A percentile compares a stretch with the other conserved stretches of the same genome.
phyloP scores from a whole-genome alignment of 768 basidiomycete species.

The Galerina sulciceps region DNA sequence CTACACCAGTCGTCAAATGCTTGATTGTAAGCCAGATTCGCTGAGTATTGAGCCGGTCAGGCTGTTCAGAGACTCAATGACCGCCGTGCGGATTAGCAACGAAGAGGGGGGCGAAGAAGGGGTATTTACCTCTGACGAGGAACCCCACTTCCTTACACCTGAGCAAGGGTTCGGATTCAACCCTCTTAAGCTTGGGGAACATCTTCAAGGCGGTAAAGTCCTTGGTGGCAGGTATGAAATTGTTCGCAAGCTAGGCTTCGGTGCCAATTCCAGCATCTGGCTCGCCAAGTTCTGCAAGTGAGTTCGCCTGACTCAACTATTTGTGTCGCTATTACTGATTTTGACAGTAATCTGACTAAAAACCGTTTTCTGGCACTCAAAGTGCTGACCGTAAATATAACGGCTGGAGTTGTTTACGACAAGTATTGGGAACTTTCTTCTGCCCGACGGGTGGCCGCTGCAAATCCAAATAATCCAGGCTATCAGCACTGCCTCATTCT shows the following conservation, averaged over 20 bases:
- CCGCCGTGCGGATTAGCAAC: no score
- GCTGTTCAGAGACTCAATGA: no score
- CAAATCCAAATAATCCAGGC: not conserved
- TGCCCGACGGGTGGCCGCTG: not conserved
- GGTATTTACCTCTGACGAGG: no score
- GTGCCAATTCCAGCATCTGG: not conserved
- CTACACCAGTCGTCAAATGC: no score
- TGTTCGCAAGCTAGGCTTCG: not conserved
- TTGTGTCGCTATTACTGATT: not conserved
- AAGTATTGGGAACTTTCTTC: not conserved
- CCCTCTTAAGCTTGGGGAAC: not conserved
- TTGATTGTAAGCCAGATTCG: no score
- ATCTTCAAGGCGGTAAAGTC: no score
- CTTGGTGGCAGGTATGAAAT: not conserved
- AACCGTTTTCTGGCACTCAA: not conserved
- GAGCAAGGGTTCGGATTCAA: not conserved
- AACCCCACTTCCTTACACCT: not conserved
- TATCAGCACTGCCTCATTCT: not conserved
- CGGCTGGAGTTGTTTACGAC: not conserved
- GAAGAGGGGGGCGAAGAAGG: no score
- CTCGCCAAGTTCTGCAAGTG: not conserved
- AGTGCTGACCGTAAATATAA: not conserved
- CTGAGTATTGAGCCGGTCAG: no score
- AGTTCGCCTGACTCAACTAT: not conserved
- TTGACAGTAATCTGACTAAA: not conserved